Evolutionary conservation across 257 asterid species (phyloP).

Genomic region (Nicotiana knightiana): DNA sequence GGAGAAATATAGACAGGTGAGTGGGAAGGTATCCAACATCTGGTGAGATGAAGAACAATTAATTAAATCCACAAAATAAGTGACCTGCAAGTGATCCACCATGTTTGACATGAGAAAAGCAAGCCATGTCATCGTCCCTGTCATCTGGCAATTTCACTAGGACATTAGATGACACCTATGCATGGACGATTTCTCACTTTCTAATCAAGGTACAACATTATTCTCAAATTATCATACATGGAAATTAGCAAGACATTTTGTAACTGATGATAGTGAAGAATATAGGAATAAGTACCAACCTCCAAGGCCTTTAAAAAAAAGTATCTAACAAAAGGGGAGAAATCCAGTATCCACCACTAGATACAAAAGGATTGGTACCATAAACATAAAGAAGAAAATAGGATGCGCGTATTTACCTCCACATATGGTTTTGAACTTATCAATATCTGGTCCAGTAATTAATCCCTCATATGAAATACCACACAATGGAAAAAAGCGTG

Average conservation of each 20-base stretch:
- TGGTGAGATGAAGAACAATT: slow-evolving; percentile 5
- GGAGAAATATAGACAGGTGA: slow-evolving; percentile 8
- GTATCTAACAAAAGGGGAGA: neutral
- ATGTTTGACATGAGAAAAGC: slow-evolving; percentile 71
- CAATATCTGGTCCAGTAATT: slow-evolving; percentile 56
- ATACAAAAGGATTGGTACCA: neutral
- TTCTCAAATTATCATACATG: slow-evolving; percentile 1
- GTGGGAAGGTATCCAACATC: slow-evolving; percentile 15
- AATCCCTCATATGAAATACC: slow-evolving; percentile 64
- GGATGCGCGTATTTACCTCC: slow-evolving; percentile 35
- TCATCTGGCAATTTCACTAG: slow-evolving; percentile 36
- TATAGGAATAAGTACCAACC: neutral
- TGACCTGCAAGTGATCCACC: slow-evolving; percentile 84
- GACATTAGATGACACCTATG: slow-evolving; percentile 6
- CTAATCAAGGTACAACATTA: slow-evolving; percentile 7
- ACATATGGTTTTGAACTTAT: slow-evolving; percentile 29
- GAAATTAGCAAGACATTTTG: slow-evolving; percentile 4
- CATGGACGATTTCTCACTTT: slow-evolving; percentile 1
- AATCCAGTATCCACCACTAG: neutral
- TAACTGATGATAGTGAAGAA: neutral
- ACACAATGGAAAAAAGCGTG: slow-evolving; percentile 50
- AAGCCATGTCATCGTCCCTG: slow-evolving; percentile 38
- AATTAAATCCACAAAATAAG: slow-evolving; percentile 10
- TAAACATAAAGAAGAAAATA: slow-evolving; percentile 1
- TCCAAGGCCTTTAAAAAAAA: neutral